Evolutionary conservation across 192 early-diverging fungal species (phyloP), one percentile per base, ranked within the genome.

Genomic region (Coemansia reversa): DNA sequence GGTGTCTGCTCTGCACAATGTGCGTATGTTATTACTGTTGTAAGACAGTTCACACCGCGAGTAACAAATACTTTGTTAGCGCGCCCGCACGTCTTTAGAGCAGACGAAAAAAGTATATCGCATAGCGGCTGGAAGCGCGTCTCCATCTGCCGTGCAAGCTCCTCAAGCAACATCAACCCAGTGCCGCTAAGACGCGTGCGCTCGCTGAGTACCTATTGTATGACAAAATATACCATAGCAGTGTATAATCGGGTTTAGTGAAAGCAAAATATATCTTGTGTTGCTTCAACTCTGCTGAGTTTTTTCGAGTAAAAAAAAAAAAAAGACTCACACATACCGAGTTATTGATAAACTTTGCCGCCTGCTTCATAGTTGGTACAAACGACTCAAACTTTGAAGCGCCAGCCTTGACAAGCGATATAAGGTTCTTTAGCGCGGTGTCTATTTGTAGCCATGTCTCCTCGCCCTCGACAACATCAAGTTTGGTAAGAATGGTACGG

Each of bases 31-130:
- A 92, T 86, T 0, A 91, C 86, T 1, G 78, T 79, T 16, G 77
- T 85, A 33, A 92, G 66, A 25, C 88, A 86, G 60, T 83, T 82
- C 28, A 84, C 65, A 5, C 85, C 87, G 47, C 87, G 83, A 4
- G 74, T 79, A 30, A 89, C 84, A 76, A 88, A 86, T 25, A 92
- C 85, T 63, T 89, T 89, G 79, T 92, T 93, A n/a, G 89, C 85
- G 18, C 89, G 86, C 9, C 77, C 81, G 66, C 87, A 89, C 19
- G 89, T 81, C 50, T 84, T 85, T 55, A 94, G 62, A 0, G 89
- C 64, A 0, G 87, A 57, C 2, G 84, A 81, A 7, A 88, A 75
- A 53, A 92, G 80, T 49, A 84, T 45, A 27, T 94, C 92, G 18
- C 74, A 57, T 6, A 90, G 64, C 6, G 71, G 56, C 33, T 86